Evolutionary conservation across 139 green algal genomes (phyloP), one percentile per base, ranked within the genome.

Genomic region (Picochlorum sp.): DNA sequence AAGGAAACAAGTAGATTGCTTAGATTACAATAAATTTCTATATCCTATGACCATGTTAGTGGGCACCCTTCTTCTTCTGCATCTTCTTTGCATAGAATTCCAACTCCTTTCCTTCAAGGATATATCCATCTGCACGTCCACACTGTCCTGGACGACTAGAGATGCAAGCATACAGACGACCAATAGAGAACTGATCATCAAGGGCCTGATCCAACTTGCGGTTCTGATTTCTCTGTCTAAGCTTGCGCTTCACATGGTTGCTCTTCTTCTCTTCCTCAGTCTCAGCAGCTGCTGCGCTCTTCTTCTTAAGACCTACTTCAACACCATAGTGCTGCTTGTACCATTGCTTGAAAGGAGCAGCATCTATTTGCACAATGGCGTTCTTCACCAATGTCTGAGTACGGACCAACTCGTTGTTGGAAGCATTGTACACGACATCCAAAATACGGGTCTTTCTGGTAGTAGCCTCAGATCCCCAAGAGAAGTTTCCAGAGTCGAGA

Each of bases 321-420:
- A 90, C 62, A 49, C 91, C 94, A 70, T 98, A 98, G 85, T 98
- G 94, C 80, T 90, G 82, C 80, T 84, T 69, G 76, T 96, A 96
- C 85, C 84, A 95, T 71, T 87, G 77, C 81, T 89, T 92, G 89
- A 98, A 99, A 49, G 94, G 94, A 18, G 91, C 80, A 47, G 94
- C 91, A 67, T 99, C 94, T 37, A 99, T 71, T 62, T 85, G 69
- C 1, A 99, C 60, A 63, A 99, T 95, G 66, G 86, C 86, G 69
- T 90, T 92, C 89, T 99, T 99, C 70, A 99, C 94, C 65, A 99
- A 80, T 20, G 94, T 98, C 84, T 99, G 87, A 34, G 94, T 99
- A 69, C 94, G 87, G 46, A 94, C 81, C 79, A 99, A 81, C 85
- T 99, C 94, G 83, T 99, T 98, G 87, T 98, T 98, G 71, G 90